Evolutionary conservation across 108 stramenopile species (phyloP).

Genomic region (Discostella stelligeroides): DNA sequence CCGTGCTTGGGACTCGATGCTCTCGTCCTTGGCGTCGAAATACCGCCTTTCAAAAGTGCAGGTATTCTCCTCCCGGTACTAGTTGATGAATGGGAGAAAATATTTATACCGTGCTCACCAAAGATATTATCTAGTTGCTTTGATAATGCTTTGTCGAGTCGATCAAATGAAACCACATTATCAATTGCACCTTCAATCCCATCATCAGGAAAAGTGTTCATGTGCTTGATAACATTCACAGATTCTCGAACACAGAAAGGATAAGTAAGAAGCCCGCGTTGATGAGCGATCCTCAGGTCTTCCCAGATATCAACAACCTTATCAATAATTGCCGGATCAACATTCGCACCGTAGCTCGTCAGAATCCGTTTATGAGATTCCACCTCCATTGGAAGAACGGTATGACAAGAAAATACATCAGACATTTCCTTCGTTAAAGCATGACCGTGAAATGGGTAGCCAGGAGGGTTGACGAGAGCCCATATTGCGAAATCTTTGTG

Average conservation of each 20-base stretch:
- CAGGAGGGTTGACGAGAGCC: constrained; percentile 88
- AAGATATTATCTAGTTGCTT: constrained; percentile 57
- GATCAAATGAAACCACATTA: constrained; percentile 87
- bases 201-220: constrained; percentile 78
- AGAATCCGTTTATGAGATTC: constrained; percentile 69
- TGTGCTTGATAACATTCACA: constrained; percentile 81
- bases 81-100: constrained; percentile 17
- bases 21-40: constrained; percentile 46
- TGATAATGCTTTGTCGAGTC: constrained; percentile 54
- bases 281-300: constrained; percentile 66
- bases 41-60: constrained; percentile 18
- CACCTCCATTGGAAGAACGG: constrained; percentile 65
- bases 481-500: constrained; percentile 80
- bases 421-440: constrained; percentile 75
- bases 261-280: constrained; percentile 74
- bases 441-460: constrained; percentile 92
- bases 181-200: constrained; percentile 64
- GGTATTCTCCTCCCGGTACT: neutral
- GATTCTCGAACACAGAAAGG: constrained; percentile 85
- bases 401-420: constrained; percentile 75
- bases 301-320: constrained; percentile 63
- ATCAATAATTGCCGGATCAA: constrained; percentile 41
- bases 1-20: constrained; percentile 65
- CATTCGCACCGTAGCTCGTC: constrained; percentile 65
- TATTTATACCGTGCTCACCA: constrained; percentile 47